Evolutionary conservation across 1,284 basidiomycete genomes (phyloP).

Genomic region (Porogramme epimiltina): DNA sequence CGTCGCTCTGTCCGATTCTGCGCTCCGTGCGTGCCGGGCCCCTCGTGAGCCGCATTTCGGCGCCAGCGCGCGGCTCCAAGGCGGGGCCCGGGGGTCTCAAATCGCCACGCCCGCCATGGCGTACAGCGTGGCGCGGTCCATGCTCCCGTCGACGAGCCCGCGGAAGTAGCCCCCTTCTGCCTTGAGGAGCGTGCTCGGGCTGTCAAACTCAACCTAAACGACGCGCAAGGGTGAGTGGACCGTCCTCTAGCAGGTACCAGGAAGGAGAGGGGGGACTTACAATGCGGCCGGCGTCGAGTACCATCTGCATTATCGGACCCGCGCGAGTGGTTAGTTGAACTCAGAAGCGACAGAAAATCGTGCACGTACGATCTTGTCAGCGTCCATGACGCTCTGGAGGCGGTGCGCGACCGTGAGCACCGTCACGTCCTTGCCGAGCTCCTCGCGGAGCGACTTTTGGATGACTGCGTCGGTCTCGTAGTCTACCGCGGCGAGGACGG

Average conservation of each 20-base stretch:
- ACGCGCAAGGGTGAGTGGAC: neutral
- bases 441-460: slow-evolving; percentile 50
- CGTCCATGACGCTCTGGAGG: slow-evolving; percentile 70
- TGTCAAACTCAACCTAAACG: slow-evolving; percentile 54
- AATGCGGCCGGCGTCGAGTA: slow-evolving; percentile 38
- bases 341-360: neutral
- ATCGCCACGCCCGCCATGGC: slow-evolving; percentile 35
- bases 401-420: slow-evolving; percentile 68
- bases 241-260: no score
- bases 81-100: no score
- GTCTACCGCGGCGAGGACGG: no score
- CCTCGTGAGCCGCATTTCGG: no score
- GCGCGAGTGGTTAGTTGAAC: neutral
- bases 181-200: slow-evolving; percentile 60
- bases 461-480: slow-evolving; percentile 25
- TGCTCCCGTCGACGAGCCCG: slow-evolving; percentile 60
- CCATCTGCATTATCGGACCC: slow-evolving; percentile 30
- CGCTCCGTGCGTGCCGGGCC: no score
- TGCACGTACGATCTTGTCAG: slow-evolving; percentile 37
- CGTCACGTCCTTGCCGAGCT: slow-evolving; percentile 53
- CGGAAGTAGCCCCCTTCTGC: slow-evolving; percentile 53
- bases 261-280: slow-evolving; percentile 15
- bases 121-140: slow-evolving; percentile 50
- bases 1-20: no score
- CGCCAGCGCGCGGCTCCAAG: no score